Base-by-base conservation (phyloP, 192 early-diverging fungal species). In the Neocallimastix lanati region DNA sequence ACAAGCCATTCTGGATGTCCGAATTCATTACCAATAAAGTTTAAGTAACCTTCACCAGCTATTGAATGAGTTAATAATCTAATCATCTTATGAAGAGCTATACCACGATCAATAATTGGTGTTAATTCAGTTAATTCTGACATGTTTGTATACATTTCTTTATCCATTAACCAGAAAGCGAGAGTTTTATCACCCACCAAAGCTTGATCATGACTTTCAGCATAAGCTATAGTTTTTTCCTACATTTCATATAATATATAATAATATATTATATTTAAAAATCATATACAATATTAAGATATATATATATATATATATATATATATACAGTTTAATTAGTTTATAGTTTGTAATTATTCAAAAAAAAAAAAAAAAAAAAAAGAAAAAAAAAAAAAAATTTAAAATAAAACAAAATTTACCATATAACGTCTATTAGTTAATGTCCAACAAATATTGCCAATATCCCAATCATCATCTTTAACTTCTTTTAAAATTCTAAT, bases 91-190 rank as follows among this genome's bases (percentile, higher is more conserved):
- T 98, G 97, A 81, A 98, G 85, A 37, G 96, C 91, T 27, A 99
- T 81, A 29, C 97, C 97, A 77, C 97, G 92, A 84, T 98, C 96
- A 82, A 99, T 93, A 13, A 94, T 88, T n/a, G 95, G 92, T 25
- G 96, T 98, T 80, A 92, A 81, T 67, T 85, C 84, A 7, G 90
- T 90, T 36, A 93, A 78, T 79, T 92, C 91, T 77, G 92, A 93
- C 97, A 99, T 99, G 85, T 95, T 86, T n/a, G 80, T 80, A 84
- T 99, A 99, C 97, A 99, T 99, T 85, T 99, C 96, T 85, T 93
- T 93, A 86, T 99, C 97, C 97, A 99, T 99, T 78, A 99, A 85
- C 97, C 97, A 99, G 86, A 99, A 99, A 15, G 96, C 97, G 77
- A 99, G 83, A 30, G 95, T 96, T 86, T 99, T 99, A 87, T 99